These are phyloP conservation scores for Microcyclosporella mali DNA, from an alignment of 2,329 filamentous ascomycete species.

Conservation along the genomic window DNA sequence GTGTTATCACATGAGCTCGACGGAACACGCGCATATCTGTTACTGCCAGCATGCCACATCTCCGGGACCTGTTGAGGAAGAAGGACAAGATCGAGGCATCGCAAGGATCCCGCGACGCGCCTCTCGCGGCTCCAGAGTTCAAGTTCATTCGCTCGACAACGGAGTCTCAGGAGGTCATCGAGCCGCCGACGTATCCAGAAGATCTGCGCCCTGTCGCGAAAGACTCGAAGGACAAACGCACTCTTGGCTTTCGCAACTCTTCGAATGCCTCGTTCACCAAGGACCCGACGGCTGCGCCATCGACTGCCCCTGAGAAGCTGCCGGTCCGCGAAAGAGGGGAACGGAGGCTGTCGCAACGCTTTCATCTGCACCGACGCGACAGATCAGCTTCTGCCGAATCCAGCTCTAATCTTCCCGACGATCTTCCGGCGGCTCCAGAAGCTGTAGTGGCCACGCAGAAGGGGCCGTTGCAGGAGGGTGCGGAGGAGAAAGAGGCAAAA, in stretches of 20 bases:
- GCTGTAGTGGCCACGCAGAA: slow-evolving; percentile 36
- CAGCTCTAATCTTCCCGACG: slow-evolving; percentile 68
- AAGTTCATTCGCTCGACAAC: slow-evolving; percentile 83
- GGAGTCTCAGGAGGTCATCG: slow-evolving; percentile 68
- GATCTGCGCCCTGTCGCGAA: slow-evolving; percentile 25
- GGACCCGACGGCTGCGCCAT: slow-evolving; percentile 11
- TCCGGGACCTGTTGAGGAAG: slow-evolving; percentile 58
- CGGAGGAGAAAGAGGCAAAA: slow-evolving; percentile 33
- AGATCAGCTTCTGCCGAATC: slow-evolving; percentile 46
- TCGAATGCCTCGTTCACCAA: slow-evolving; percentile 26
- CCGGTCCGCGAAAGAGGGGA: slow-evolving; percentile 30
- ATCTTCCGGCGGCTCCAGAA: slow-evolving; percentile 77
- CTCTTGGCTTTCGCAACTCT: slow-evolving; percentile 32
- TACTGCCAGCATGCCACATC: slow-evolving; percentile 44
- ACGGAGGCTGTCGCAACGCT: slow-evolving; percentile 58
- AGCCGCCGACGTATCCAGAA: slow-evolving; percentile 55
- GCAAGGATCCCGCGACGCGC: slow-evolving; percentile 29
- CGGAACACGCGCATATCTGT: too few species aligned
- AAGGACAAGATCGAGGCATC: slow-evolving; percentile 46
- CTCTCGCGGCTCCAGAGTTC: slow-evolving; percentile 54
- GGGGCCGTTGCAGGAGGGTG: neutral
- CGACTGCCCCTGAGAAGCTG: slow-evolving; percentile 11
- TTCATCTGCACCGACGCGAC: slow-evolving; percentile 60
- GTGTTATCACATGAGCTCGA: too few species aligned
- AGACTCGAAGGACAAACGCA: slow-evolving; percentile 21